These are phyloP conservation scores for Axilococcus clingmanii DNA, from an alignment of 139 green algal species.

Conservation along the genomic window DNA sequence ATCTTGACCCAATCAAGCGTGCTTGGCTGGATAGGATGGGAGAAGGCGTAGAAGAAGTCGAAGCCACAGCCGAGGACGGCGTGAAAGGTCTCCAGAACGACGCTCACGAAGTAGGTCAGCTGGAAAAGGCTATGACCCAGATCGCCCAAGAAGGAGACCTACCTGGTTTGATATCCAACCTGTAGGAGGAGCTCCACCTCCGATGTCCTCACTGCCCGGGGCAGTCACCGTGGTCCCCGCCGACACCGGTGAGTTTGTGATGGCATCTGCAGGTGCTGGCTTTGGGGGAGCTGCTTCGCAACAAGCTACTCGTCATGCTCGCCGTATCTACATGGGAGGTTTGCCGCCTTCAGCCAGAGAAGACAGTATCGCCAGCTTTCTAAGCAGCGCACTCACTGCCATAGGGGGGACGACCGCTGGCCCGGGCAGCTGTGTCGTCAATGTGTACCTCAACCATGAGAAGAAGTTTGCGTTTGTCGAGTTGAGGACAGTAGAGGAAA, in stretches of 20 bases:
- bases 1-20: too few relatives aligned
- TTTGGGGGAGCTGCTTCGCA: slow-evolving; percentile 42
- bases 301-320: slow-evolving; percentile 85
- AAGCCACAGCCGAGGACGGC: neutral
- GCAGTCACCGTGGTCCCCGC: slow-evolving; percentile 9
- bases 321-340: slow-evolving; percentile 92
- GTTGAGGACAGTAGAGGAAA: slow-evolving; percentile 65
- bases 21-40: too few relatives aligned
- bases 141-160: slow-evolving; percentile 17
- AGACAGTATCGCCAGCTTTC: slow-evolving; percentile 77
- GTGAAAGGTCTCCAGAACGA: neutral
- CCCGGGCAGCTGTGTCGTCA: slow-evolving; percentile 82
- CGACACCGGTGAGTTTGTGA: neutral
- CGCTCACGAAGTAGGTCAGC: slow-evolving; percentile 10
- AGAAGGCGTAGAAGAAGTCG: neutral
- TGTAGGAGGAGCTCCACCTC: slow-evolving; percentile 24
- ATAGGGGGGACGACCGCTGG: slow-evolving; percentile 87
- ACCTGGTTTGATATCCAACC: slow-evolving; percentile 38
- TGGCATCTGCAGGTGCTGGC: neutral
- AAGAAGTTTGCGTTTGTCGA: slow-evolving; percentile 90
- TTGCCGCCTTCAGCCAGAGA: slow-evolving; percentile 82
- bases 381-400: slow-evolving; percentile 84
- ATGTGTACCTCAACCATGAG: slow-evolving; percentile 98
- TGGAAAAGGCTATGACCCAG: slow-evolving; percentile 13
- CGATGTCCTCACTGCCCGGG: slow-evolving; percentile 21